Evolutionary conservation across 139 green algal species (phyloP), one percentile per base, ranked within the genome.

Genomic region (Chlamydomonas sp.): DNA sequence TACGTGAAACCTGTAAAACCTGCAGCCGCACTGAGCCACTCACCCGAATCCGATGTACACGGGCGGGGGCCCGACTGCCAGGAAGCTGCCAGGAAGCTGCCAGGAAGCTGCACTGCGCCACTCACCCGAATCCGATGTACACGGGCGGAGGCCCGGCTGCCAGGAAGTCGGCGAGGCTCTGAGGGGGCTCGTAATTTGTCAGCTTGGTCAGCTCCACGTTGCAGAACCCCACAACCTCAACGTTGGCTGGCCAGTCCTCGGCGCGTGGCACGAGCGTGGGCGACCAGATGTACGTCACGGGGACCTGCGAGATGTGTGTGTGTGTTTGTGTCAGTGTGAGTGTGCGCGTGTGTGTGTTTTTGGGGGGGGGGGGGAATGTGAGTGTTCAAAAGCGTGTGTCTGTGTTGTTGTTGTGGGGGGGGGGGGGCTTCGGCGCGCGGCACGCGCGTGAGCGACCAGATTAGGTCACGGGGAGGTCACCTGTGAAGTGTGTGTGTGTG

Each of bases 41-140:
- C 26, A 59, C n/a, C 72, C 84, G 76, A 90, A 90, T 10, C 84
- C 84, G 2, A 90, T 74, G 73, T 83, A 90, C 35, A 90, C 70
- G 1, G 84, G 84, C 0, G 82, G 63, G 26, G 58, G 65, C 0
- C 82, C 79, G 34, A 54, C 58, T 29, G 67, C 69, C 49, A 90
- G 72, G n/a, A 87, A 90, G 1, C 75, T 54, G 33, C 64, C 31
- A 26, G 88, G 72, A 5, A 83, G 68, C 24, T 72, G 16, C 64
- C 26, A 70, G n/a, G 16, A 70, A 43, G 16, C 59, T 29, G 3
- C 29, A 62, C 28, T 16, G 60, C n/a, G n/a, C 49, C 49, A 73
- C 26, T 2, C 26, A 59, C n/a, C 72, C 84, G 76, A 90, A 90
- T 10, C 84, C 84, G 2, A 90, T 74, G 73, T 83, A 90, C 35